Evolutionary conservation across 2,329 filamentous ascomycete species (phyloP).

Genomic region (Cladosporium austrohemisphaericum): DNA sequence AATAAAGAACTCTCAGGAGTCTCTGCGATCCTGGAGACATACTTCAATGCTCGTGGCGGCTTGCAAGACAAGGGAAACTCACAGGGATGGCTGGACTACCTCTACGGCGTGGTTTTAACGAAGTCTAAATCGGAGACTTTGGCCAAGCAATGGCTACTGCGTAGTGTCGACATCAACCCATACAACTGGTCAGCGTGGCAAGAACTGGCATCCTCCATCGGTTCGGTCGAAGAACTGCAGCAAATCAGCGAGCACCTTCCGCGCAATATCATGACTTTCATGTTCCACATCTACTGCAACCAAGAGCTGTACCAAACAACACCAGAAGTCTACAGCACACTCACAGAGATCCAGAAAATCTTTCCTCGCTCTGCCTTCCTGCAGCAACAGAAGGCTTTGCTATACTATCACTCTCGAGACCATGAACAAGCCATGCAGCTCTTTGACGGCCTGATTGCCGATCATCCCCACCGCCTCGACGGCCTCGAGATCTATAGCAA

Average conservation of each 20-base stretch:
- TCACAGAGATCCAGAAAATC: conserved; percentile 74
- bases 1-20: conserved; percentile 83
- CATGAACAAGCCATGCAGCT: conserved; percentile 54
- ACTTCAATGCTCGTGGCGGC: conserved; percentile 64
- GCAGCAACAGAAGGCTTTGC: conserved; percentile 79
- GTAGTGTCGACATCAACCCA: conserved; percentile 81
- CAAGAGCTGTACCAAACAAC: conserved; percentile 89
- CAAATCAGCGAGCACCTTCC: conserved; percentile 58
- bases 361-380: conserved; percentile 89
- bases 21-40: conserved; percentile 70
- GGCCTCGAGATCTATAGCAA: conserved; percentile 95
- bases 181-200: conserved; percentile 99
- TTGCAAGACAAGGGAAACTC: conserved; percentile 30
- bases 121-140: conserved; percentile 86
- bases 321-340: conserved; percentile 66
- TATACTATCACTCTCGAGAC: conserved; percentile 86
- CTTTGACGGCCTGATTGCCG: conserved; percentile 58
- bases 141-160: conserved; percentile 81
- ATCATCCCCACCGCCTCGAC: conserved; percentile 69
- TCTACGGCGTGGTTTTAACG: conserved; percentile 85
- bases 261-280: conserved; percentile 85
- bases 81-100: conserved; percentile 91
- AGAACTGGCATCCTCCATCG: conserved; percentile 78
- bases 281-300: conserved; percentile 88
- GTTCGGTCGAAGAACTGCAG: conserved; percentile 74